Evolutionary conservation across 306 rosid genomes (phyloP), one percentile per base, ranked within the genome.

Genomic region (Hylodesmum podocarpum): DNA sequence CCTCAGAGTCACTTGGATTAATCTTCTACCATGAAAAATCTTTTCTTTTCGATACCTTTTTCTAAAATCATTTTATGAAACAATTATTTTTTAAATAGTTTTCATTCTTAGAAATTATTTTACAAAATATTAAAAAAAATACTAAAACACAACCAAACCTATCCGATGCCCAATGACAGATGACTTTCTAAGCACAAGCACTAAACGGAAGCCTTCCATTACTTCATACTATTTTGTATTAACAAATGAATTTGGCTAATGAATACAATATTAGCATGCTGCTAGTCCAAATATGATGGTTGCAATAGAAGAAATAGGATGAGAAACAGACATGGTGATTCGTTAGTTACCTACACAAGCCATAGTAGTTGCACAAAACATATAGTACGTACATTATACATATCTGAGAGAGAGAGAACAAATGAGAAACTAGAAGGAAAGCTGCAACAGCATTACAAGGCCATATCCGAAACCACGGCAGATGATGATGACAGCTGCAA

Each of bases 401-500:
- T 18, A 40, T 39, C 28, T 51, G 43, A 18, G 73, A 53, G 67
- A 41, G 27, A 44, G 49, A 39, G 37, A 25, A 4, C 36, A 70
- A 11, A 49, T 55, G 69, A 68, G 63, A 58, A n/a, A 36, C 29
- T 18, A 72, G 7, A 70, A 47, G 44, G 19, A n/a, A 79, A 70
- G 7, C 29, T 33, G 55, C 36, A 78, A 58, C 16, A 65, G 16
- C 31, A 78, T 40, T 76, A 63, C 75, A 71, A 41, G 65, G 64
- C 46, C 70, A 49, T 15, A 70, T 16, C 53, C 57, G 28, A 57
- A 54, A 40, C 34, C 15, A 69, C 13, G 22, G 69, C 21, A 75
- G 34, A n/a, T 40, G 39, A 40, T 10, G 14, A 37, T 64, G 41
- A 54, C 43, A 71, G 46, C 79, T 66, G 66, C 72, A 71, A 76